A percentile compares a stretch with the other conserved stretches of the same genome.
Evolutionary conservation across 306 rosid genomes (phyloP).

Genomic region (Geum urbanum): DNA sequence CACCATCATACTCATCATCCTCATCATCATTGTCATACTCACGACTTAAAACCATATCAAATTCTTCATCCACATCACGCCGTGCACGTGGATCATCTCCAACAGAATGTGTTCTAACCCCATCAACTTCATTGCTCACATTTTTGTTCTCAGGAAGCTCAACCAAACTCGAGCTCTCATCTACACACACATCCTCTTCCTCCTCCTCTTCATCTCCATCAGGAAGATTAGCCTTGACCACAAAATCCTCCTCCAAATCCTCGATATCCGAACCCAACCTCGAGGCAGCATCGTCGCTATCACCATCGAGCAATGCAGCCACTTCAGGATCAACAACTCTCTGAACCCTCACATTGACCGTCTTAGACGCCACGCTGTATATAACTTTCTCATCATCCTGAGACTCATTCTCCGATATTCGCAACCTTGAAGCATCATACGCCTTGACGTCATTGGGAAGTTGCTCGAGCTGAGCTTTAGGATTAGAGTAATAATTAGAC

Average conservation of each 20-base stretch:
- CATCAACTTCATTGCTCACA: conserved; percentile 21
- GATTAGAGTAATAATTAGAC: conserved; percentile 54
- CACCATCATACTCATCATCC: conserved; percentile 34
- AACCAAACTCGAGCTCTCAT: conserved; percentile 6
- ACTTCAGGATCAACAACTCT: conserved; percentile 84
- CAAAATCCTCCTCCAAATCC: conserved; percentile 92
- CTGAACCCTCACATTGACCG: conserved; percentile 58
- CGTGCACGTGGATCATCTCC: conserved; percentile 52
- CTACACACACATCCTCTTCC: conserved; percentile 15
- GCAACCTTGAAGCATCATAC: conserved; percentile 73
- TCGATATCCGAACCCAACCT: conserved; percentile 79
- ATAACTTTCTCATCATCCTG: conserved; percentile 38
- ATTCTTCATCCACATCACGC: conserved; percentile 75
- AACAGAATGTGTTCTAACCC: background rate
- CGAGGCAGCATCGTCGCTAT: conserved; percentile 53
- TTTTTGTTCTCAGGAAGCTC: conserved; percentile 23
- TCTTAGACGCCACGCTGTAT: conserved; percentile 59
- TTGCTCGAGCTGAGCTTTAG: conserved; percentile 60
- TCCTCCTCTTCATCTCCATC: conserved; percentile 30
- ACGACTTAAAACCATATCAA: conserved; percentile 62
- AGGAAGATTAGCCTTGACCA: conserved; percentile 59
- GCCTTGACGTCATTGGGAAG: conserved; percentile 82
- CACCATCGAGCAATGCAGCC: conserved; percentile 66
- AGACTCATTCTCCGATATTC: conserved; percentile 43
- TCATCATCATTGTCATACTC: conserved; percentile 52